Evolutionary conservation across 2,329 filamentous ascomycete species (phyloP), one percentile per base, ranked within the genome.

Genomic region (Pyrenophora graminea): DNA sequence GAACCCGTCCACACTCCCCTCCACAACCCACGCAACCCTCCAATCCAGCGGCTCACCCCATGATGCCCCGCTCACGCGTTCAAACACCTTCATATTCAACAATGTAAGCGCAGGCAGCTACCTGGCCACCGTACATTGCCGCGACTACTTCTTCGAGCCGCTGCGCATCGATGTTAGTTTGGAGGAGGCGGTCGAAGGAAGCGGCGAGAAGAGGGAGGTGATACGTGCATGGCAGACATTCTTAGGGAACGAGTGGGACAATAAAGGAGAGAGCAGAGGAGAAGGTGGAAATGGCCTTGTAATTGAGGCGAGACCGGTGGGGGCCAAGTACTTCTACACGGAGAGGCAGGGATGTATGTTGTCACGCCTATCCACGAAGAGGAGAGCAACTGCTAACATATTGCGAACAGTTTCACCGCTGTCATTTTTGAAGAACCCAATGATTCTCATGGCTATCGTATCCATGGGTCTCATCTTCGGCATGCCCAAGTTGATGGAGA

Each of bases 401-500:
- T 25, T 13, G 17, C 12, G 3, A 37, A 17, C 59, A 91, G 88
- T 93, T 76, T 90, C 87, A 15, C 81, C 92, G n/a, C 68, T 97
- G 50, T 84, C 83, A 51, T 86, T 97, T 48, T 80, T 97, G 65
- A 94, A 94, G 79, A 96, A 90, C 70, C 94, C 94, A 3, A 97
- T 97, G 91, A 97, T 97, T 58, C 82, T 99, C 54, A 88, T 99
- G 79, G 91, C 88, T 4, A 76, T 96, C 30, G 85, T 94, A 33
- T 91, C 87, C 55, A 85, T 97, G 79, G 86, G 78, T 4, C 79
- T 97, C 60, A 91, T 96, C 57, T 82, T 97, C 65, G 92, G 92
- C 61, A 90, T 97, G 89, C 94, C 94, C 12, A 94, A 97, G 74
- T 75, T 99, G 48, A 86, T 97, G 78, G 92, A 97, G 44, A 97